Percentiles rank a stretch among this genome's conserved stretches.
These are phyloP conservation scores for Ilyonectria robusta DNA, from an alignment of 2,329 filamentous ascomycete species.

Conservation along the genomic window DNA sequence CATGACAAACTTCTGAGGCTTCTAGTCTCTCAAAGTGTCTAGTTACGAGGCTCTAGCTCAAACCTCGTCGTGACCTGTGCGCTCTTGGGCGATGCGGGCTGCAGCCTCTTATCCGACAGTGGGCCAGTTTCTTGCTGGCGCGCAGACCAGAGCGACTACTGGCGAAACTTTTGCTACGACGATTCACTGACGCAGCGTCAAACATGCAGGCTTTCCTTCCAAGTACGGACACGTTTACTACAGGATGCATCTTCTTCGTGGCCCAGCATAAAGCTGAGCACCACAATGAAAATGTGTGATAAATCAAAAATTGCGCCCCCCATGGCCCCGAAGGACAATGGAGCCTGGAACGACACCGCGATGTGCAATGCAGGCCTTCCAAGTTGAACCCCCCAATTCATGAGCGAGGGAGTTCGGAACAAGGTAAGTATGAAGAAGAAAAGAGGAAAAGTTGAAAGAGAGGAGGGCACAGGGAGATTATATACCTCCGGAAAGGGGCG, in stretches of 20 bases:
- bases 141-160: not conserved
- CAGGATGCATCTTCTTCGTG: conserved; percentile 57
- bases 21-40: no score
- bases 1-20: no score
- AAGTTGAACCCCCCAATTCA: conserved; percentile 59
- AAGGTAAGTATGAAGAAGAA: conserved; percentile 70
- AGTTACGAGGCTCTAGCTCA: no score
- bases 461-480: conserved; percentile 34
- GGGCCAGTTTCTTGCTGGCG: no score
- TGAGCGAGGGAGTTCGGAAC: conserved; percentile 61
- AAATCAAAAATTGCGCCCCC: conserved; percentile 69
- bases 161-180: no score
- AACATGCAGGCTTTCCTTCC: no score
- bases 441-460: conserved; percentile 47
- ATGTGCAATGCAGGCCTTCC: conserved; percentile 70
- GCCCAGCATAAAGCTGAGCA: conserved; percentile 52
- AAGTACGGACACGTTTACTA: not conserved
- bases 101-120: no score
- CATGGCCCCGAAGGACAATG: conserved; percentile 70
- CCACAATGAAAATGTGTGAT: conserved; percentile 59
- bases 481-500: conserved; percentile 40
- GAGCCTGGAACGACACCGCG: conserved; percentile 64
- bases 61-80: no score
- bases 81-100: no score
- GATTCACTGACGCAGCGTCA: not conserved